These are phyloP conservation scores for Globisporangium polare DNA, from an alignment of 352 stramenopile genomes.

Conservation along the genomic window DNA sequence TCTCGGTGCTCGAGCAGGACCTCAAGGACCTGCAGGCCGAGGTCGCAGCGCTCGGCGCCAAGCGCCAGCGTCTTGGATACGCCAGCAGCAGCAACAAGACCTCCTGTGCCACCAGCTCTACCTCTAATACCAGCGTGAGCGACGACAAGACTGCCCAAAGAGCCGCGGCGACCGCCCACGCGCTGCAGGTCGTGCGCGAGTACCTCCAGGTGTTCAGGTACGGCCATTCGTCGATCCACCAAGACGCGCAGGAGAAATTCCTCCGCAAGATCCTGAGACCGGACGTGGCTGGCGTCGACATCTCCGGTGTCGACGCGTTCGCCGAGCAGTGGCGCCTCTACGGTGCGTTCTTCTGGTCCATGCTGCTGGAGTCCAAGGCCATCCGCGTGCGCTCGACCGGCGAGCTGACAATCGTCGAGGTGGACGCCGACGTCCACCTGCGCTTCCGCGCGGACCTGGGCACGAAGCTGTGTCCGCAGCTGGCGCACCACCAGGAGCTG, in stretches of 20 bases:
- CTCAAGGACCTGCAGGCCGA: constrained; percentile 10
- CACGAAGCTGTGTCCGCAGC: constrained; percentile 9
- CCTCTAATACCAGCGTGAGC: not conserved
- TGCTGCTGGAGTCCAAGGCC: constrained; percentile 11
- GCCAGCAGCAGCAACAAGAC: not conserved
- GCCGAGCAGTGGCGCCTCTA: constrained; percentile 14
- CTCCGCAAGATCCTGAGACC: constrained; percentile 3
- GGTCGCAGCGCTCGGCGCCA: constrained; percentile 6
- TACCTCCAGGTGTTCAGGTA: constrained; percentile 18
- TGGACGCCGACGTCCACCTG: constrained; percentile 12
- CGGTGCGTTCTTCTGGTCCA: constrained; percentile 17
- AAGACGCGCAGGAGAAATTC: constrained; percentile 8
- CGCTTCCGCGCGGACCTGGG: constrained; percentile 12
- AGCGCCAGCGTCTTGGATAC: constrained; percentile 10
- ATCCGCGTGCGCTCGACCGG: constrained; percentile 5
- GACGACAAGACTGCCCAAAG: not conserved
- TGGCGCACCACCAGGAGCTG: constrained; percentile 13
- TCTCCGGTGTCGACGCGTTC: constrained; percentile 10
- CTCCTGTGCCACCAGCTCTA: not conserved
- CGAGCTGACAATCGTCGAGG: constrained; percentile 15
- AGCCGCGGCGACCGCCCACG: not conserved
- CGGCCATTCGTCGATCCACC: constrained; percentile 16
- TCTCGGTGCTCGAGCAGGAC: constrained; percentile 15
- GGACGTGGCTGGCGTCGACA: constrained; percentile 8
- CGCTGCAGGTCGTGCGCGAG: constrained; percentile 12